Evolutionary conservation across 768 basidiomycete genomes (phyloP), one percentile per base, ranked within the genome.

Genomic region (Collybiopsis confluens): DNA sequence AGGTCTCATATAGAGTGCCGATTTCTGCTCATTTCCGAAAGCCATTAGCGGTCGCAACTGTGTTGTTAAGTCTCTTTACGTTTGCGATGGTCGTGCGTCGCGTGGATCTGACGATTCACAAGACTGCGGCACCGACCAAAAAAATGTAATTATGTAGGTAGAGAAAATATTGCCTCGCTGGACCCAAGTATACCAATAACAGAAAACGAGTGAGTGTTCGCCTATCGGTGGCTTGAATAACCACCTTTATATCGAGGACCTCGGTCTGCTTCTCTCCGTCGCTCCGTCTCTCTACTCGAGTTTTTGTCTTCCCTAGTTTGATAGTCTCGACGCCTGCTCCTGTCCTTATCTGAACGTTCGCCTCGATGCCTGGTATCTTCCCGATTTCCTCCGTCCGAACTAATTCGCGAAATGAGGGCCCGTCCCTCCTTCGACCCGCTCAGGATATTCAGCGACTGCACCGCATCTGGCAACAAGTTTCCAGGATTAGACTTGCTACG

Each of bases 1-100:
- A 97, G 95, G 86, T 97, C 55, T 84, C 88, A 35, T 98, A 98
- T 77, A 85, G 80, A 60, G 87, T 96, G 40, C 84, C 92, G 10
- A 61, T 85, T 52, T 73, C 78, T 38, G 86, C 92, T n/a, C 88
- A 92, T 66, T 68, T 97, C 56, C 87, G 85, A 69, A 98, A 98
- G 69, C 91, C 92, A 1, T 52, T 90, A 26, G 82, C 86, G 10
- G 91, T 95, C 24, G 81, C 86, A 8, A 73, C 75, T 16, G 90
- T 85, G 1, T 82, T 88, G 67, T 69, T 89, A 50, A 73, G 75
- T 41, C 55, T 93, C 43, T 95, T 95, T 68, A 64, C 72, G 20
- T 62, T 78, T 52, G 72, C 73, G 9, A 65, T 76, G 48, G 58
- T 75, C 54, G 69, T 70, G 47, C 64, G 76, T 55, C 70, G 79